These are phyloP conservation scores for Chloranthus sessilifolius DNA, from an alignment of 164 flowering plant species.

Conservation along the genomic window DNA sequence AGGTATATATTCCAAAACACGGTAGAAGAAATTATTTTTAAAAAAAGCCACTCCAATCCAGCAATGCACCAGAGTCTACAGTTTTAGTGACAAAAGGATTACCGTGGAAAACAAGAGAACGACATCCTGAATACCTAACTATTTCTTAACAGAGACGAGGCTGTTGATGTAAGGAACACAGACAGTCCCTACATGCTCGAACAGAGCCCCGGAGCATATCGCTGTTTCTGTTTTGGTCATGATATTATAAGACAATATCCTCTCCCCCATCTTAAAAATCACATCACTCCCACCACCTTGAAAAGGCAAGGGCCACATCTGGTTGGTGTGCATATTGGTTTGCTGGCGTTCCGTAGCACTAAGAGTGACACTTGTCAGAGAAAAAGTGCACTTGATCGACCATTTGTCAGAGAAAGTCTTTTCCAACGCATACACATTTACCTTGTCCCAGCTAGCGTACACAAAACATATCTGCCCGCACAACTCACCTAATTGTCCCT, in stretches of 20 bases:
- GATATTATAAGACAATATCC: slow-evolving; percentile 13
- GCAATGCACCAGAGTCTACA: no score
- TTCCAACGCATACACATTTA: slow-evolving; percentile 17
- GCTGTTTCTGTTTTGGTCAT: slow-evolving; percentile 12
- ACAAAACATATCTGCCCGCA: slow-evolving; percentile 30
- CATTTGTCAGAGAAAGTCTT: slow-evolving; percentile 38
- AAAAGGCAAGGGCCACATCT: slow-evolving; percentile 10
- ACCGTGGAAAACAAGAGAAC: no score
- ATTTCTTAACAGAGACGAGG: slow-evolving; percentile 35
- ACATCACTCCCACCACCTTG: slow-evolving; percentile 15
- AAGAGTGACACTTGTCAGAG: background rate
- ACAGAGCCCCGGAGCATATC: slow-evolving; percentile 1
- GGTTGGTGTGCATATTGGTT: background rate
- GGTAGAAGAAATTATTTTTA: no score
- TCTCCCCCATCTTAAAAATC: slow-evolving; percentile 12
- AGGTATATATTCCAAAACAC: no score
- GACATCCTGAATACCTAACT: no score
- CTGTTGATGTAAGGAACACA: slow-evolving; percentile 38
- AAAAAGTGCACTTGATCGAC: slow-evolving; percentile 6
- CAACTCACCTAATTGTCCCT: slow-evolving; percentile 22
- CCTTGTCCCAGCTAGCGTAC: background rate
- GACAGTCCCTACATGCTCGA: background rate
- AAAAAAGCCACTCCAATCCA: no score
- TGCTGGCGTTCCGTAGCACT: no score
- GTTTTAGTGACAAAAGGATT: no score